Evolutionary conservation across 2,329 filamentous ascomycete genomes (phyloP), one percentile per base, ranked within the genome.

Genomic region (Clonostachys byssicola): DNA sequence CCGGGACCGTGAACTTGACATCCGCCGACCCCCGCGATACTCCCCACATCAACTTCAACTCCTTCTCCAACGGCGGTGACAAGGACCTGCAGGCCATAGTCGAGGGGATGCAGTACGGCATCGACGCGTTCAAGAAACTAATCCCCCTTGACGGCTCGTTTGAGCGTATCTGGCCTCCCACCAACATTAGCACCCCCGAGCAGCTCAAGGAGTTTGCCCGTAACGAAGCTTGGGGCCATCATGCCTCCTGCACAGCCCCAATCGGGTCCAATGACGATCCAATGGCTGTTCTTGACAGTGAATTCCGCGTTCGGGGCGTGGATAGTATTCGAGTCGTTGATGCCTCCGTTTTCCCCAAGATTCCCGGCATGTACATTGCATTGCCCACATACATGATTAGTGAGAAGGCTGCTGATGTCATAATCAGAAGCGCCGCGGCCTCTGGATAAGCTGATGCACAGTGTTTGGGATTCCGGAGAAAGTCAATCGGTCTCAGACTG

Each of bases 1-100:
- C 73, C 9, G 85, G 86, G n/a, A 81, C 73, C 1, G 83, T 89
- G 13, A 77, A 67, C 3, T 71, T 89, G 3, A 71, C 68, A 16
- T 85, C 81, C 0, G 67, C 75, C 0, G 74, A 87, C 56, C 83
- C 84, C 0, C 74, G 75, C 2, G 84, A 86, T 45, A 74, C 75
- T n/a, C 85, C 85, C 0, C 63, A 75, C 34, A 84, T 85, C 57
- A 72, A 75, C 58, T 83, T 83, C 66, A 77, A 78, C 54, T 78
- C 74, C 56, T 83, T 71, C 68, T 68, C 65, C 12, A 59, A 71
- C 20, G 73, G 77, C 2, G 68, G 72, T 9, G 71, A 72, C 16
- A 65, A 74, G 57, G 67, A 74, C 42, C 58, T 73, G 2, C 56
- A 61, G 46, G 68, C 66, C 34, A 56, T 70, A 7, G 49, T 54